Evolutionary conservation across 768 basidiomycete species (phyloP).

Genomic region (Kwoniella newhampshirensis): DNA sequence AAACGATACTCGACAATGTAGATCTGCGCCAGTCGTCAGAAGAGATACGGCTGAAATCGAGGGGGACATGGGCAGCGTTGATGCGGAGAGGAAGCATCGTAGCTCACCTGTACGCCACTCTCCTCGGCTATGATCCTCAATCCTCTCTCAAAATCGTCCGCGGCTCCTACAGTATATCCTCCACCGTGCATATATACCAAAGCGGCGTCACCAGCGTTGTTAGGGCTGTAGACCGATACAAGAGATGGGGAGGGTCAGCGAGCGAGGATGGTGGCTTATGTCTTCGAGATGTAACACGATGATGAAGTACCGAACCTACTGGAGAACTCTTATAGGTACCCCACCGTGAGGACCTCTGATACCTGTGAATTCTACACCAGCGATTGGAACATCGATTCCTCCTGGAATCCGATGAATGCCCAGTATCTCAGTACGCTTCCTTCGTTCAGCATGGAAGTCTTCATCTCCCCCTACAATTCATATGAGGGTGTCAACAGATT

Average conservation of each 20-base stretch:
- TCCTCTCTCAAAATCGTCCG: constrained; percentile 5
- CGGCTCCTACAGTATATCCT: constrained; percentile 5
- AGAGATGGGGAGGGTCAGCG: too few relatives aligned
- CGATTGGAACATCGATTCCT: not conserved
- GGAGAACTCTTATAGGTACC: not conserved
- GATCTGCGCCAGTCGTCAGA: not conserved
- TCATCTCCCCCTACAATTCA: too few relatives aligned
- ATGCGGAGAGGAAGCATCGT: not conserved
- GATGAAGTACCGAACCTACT: not conserved
- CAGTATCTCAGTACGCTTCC: not conserved
- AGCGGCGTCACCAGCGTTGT: too few relatives aligned
- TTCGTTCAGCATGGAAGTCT: constrained; percentile 6
- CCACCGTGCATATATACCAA: constrained; percentile 5
- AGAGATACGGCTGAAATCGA: not conserved
- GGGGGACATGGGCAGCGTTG: not conserved
- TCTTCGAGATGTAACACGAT: not conserved
- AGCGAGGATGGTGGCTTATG: not conserved
- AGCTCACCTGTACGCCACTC: constrained; percentile 5
- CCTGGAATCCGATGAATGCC: constrained; percentile 3
- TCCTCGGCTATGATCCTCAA: constrained; percentile 5
- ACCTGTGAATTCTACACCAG: constrained; percentile 2
- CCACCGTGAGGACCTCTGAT: constrained; percentile 2
- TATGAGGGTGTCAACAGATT: not conserved
- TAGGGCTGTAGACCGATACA: too few relatives aligned
- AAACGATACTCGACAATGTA: constrained; percentile 6